These are phyloP conservation scores for Teratosphaeria zuluensis DNA, from an alignment of 2,329 filamentous ascomycete genomes.

Conservation along the genomic window DNA sequence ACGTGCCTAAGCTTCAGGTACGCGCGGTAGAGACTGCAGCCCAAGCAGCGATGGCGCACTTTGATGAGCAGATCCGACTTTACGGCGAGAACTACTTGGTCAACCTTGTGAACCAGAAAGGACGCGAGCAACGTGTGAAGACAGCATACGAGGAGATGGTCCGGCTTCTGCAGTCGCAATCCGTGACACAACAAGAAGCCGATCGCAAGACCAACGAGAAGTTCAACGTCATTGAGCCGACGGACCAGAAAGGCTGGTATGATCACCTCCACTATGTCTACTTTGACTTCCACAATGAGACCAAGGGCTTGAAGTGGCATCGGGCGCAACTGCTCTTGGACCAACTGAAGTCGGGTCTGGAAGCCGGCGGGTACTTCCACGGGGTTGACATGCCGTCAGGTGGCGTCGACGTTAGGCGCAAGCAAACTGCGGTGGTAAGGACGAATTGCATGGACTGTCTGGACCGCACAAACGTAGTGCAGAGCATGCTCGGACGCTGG, in stretches of 20 bases:
- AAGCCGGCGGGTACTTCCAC: constrained; percentile 82
- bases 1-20: constrained; percentile 82
- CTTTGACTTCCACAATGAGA: constrained; percentile 98
- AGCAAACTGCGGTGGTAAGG: constrained; percentile 82
- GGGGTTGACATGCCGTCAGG: constrained; percentile 77
- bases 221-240: constrained; percentile 65
- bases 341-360: constrained; percentile 64
- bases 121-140: constrained; percentile 81
- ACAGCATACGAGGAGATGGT: constrained; percentile 90
- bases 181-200: constrained; percentile 55
- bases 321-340: constrained; percentile 80
- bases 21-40: constrained; percentile 73
- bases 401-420: constrained; percentile 66
- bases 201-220: constrained; percentile 63
- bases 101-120: constrained; percentile 94
- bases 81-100: constrained; percentile 97
- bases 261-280: constrained; percentile 92
- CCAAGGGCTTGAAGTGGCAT: constrained; percentile 89
- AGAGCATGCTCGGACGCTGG: constrained; percentile 90
- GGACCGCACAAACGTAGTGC: constrained; percentile 93
- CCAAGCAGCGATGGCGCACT: constrained; percentile 73
- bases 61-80: constrained; percentile 81
- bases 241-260: constrained; percentile 51
- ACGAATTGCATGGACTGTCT: constrained; percentile 99
- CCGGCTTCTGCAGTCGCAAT: constrained; percentile 59